phyloP scores from a whole-genome alignment of 1,139 yeast genomes.

The Groenewaldozyma auringiensis region DNA sequence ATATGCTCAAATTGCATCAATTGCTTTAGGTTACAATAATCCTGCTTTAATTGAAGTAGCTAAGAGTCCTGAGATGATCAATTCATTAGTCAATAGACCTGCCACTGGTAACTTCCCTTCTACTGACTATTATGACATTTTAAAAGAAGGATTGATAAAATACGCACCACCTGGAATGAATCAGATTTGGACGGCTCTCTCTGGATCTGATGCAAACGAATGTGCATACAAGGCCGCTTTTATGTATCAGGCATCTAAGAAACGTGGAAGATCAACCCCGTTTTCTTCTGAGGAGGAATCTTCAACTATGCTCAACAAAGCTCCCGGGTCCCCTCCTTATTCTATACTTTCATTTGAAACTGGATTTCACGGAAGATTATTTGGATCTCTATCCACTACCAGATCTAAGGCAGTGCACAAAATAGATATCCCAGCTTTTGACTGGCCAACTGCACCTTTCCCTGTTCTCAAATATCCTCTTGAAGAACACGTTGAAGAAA shows the following conservation, averaged over 20 bases:
- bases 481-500: slow-evolving; percentile 46
- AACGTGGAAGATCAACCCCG: slow-evolving; percentile 40
- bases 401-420: slow-evolving; percentile 79
- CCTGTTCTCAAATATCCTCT: slow-evolving; percentile 70
- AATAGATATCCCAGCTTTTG: slow-evolving; percentile 74
- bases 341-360: slow-evolving; percentile 65
- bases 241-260: slow-evolving; percentile 59
- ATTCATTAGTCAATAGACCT: slow-evolving; percentile 67
- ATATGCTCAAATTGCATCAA: slow-evolving; percentile 72
- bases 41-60: slow-evolving; percentile 60
- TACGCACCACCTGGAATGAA: slow-evolving; percentile 25
- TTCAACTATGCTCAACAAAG: slow-evolving; percentile 56
- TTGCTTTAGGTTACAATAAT: slow-evolving; percentile 73
- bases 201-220: slow-evolving; percentile 82
- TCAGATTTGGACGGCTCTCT: slow-evolving; percentile 58
- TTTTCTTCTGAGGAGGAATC: slow-evolving; percentile 55
- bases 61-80: slow-evolving; percentile 53
- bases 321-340: slow-evolving; percentile 69
- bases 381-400: slow-evolving; percentile 72
- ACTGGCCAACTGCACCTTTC: slow-evolving; percentile 83
- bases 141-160: slow-evolving; percentile 37
- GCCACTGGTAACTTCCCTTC: slow-evolving; percentile 74
- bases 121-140: slow-evolving; percentile 49
- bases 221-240: slow-evolving; percentile 80
- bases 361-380: slow-evolving; percentile 77